phyloP scores from a whole-genome alignment of 768 basidiomycete species.

The Leucosporidium scottii region DNA sequence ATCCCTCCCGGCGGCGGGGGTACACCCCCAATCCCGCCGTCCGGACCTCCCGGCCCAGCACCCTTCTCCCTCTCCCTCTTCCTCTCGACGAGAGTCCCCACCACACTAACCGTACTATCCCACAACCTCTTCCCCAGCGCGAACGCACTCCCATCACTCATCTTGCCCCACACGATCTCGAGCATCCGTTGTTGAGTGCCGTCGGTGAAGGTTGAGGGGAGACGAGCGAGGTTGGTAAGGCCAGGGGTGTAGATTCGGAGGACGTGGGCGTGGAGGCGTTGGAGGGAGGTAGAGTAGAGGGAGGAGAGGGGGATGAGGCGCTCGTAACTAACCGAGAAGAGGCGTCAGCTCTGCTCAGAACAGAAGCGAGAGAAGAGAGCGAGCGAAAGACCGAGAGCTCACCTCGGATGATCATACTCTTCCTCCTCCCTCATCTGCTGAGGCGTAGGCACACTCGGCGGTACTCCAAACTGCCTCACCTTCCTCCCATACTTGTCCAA shows the following conservation, averaged over 20 bases:
- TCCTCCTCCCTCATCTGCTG: constrained; percentile 1
- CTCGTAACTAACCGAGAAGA: constrained; percentile 11
- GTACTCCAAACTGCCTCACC: neutral
- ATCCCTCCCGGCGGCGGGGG: neutral
- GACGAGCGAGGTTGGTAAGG: constrained; percentile 12
- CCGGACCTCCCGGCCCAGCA: neutral
- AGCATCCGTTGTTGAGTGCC: constrained; percentile 24
- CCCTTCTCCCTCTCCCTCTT: neutral
- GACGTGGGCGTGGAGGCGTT: constrained; percentile 29
- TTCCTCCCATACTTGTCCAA: constrained; percentile 7
- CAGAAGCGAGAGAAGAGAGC: neutral
- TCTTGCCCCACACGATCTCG: constrained; percentile 5
- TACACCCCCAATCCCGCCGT: neutral
- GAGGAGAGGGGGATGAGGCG: constrained; percentile 20
- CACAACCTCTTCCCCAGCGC: constrained; percentile 6
- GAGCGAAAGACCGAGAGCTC: neutral
- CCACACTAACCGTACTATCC: constrained; percentile 1
- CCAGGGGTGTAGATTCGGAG: constrained; percentile 31
- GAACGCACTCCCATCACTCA: constrained; percentile 31
- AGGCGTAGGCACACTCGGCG: no score
- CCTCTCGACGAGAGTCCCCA: constrained; percentile 5
- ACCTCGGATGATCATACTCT: constrained; percentile 8
- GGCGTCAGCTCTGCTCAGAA: neutral
- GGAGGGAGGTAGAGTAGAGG: constrained; percentile 20
- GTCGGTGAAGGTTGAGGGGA: constrained; percentile 25